Base-by-base conservation (phyloP, 1,139 yeast species). In the Debaryomyces coudertii region DNA sequence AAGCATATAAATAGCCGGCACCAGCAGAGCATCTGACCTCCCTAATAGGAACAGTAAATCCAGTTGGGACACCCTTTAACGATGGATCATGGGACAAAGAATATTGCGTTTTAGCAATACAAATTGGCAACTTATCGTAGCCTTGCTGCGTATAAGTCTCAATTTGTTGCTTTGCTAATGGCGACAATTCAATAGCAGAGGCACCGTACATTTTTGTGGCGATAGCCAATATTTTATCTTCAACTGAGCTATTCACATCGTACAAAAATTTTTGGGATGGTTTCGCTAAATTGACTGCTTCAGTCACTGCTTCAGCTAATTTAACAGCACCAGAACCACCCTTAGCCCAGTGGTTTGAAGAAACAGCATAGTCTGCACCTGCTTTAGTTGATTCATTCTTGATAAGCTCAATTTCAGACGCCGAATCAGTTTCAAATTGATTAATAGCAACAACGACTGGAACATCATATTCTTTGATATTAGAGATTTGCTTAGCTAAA, bases 41-140 rank as follows among this genome's bases (percentile, higher is more conserved):
- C 69, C 90, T 79, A 53, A 87, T 83, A 50, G 95, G 93, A 65
- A 87, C 82, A 20, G 81, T 83, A 68, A 86, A 87, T 2, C 85
- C 92, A 16, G 82, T 79, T 57, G 95, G 95, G 44, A 85, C 93
- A 62, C 92, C 92, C 68, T 87, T 87, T 63, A 86, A 74, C n/a
- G 81, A 71, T 37, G 93, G 87, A 66, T 87, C 93, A 60, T 86
- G 93, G 5, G 92, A 85, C 57, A 87, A 72, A 1, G 93, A 86
- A 68, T 87, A 87, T 66, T 87, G 95, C 1, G 95, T 87, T 71
- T 87, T 87, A 42, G 95, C 95, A 57, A 87, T 82, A 69, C 95
- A 87, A 51, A 87, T 81, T 46, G 95, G 95, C 61, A 87, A 71
- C 55, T 85, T 77, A 52, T 81, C 87, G 58, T 80, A 86, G 1